Conservation (phyloP, 192 early-diverging fungal species). For the Coemansia sp. region DNA sequence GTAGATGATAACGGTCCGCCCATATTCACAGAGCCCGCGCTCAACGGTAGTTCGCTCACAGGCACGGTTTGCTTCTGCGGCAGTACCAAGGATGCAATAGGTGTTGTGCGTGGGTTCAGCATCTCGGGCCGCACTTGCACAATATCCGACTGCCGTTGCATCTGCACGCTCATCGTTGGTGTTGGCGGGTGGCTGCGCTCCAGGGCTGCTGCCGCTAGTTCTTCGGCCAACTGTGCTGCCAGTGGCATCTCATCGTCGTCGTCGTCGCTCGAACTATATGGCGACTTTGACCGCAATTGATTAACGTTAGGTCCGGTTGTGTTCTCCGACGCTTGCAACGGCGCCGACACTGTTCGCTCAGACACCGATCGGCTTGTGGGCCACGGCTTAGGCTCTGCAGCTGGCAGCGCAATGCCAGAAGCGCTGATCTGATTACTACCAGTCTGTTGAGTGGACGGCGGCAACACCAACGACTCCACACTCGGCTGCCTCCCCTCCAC, state of each 20-base stretch:
- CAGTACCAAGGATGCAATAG: conserved; percentile 26
- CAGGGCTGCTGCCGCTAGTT: conserved; percentile 21
- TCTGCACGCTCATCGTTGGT: background rate
- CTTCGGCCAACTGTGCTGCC: conserved; percentile 42
- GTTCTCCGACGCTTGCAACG: no score
- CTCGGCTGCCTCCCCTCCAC: background rate
- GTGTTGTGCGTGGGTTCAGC: conserved; percentile 12
- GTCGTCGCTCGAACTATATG: conserved; percentile 10
- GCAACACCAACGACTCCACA: conserved; percentile 26
- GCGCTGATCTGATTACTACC: background rate
- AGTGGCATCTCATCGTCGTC: conserved; percentile 51
- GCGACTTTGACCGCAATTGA: background rate
- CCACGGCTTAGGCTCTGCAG: no score
- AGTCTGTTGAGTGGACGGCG: conserved; percentile 1
- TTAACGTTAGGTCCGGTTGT: background rate
- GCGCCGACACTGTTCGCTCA: no score
- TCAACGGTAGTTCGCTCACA: background rate
- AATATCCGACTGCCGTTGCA: conserved; percentile 16
- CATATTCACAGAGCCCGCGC: background rate
- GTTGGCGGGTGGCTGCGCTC: conserved; percentile 7
- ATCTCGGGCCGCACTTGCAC: conserved; percentile 27
- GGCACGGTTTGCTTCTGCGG: conserved; percentile 8
- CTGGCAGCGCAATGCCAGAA: background rate
- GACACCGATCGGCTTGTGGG: no score
- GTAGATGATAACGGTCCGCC: background rate